A percentile compares a stretch with the other conserved stretches of the same genome.
Conservation (phyloP, 2,329 filamentous ascomycete species). For the Dothideomycetes sp. region DNA sequence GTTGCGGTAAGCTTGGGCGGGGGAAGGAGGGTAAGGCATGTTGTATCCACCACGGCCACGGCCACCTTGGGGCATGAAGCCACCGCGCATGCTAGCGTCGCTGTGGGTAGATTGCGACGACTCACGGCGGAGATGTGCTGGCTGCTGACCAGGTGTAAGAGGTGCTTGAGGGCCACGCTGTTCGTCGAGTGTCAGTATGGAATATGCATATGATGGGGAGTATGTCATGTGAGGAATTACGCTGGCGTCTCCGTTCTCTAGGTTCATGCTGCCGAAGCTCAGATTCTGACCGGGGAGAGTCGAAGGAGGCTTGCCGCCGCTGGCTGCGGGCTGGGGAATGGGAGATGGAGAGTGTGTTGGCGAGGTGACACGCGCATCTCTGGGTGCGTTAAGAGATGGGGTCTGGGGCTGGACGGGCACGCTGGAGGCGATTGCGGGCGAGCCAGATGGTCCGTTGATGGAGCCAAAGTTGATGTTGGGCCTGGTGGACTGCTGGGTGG, state of each 20-base stretch:
- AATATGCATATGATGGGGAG: not conserved
- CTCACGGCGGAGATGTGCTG: conserved; percentile 73
- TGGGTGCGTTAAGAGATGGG: conserved; percentile 40
- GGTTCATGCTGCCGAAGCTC: conserved; percentile 71
- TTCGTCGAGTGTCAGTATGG: conserved; percentile 3
- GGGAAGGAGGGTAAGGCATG: conserved; percentile 43
- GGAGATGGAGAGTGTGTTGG: conserved; percentile 84
- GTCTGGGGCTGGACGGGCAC: conserved; percentile 52
- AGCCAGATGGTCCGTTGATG: conserved; percentile 43
- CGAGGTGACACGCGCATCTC: conserved; percentile 55
- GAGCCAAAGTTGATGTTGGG: conserved; percentile 72
- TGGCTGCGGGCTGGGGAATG: conserved; percentile 79
- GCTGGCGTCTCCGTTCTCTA: conserved; percentile 55
- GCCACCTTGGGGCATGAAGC: conserved; percentile 30
- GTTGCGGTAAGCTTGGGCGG: conserved; percentile 40
- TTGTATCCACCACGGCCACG: conserved; percentile 43
- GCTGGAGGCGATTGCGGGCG: conserved; percentile 54
- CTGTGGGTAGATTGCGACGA: conserved; percentile 75
- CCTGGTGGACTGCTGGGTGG: conserved; percentile 39
- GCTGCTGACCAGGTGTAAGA: conserved; percentile 50
- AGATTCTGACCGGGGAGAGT: conserved; percentile 60
- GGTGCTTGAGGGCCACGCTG: conserved; percentile 21
- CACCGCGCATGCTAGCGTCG: conserved; percentile 45
- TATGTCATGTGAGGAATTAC: conserved; percentile 33
- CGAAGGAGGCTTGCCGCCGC: conserved; percentile 72